Base-by-base conservation (phyloP, 1,284 basidiomycete genomes). In the Rhodotorula sp. region DNA sequence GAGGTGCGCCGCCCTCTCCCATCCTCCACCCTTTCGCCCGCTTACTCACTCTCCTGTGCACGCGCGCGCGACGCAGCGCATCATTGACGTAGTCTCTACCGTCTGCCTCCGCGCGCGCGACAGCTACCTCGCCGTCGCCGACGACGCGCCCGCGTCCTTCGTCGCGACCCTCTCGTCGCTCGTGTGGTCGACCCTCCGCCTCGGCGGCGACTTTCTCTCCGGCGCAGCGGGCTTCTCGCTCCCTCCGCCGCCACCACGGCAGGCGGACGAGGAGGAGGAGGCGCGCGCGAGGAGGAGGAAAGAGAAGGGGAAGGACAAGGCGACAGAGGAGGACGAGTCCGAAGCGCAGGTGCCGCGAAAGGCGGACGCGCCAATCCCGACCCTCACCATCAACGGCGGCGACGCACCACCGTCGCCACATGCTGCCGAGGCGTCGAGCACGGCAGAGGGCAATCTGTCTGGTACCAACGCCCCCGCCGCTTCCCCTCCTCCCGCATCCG, bases 71-170 rank as follows among this genome's bases (percentile, higher is more conserved):
- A 7, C 14, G 34, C 58, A 72, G 70, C 52, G 71, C 23, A 70
- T 76, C 55, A 68, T 74, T 44, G 66, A 67, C 14, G 70, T 76
- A 34, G 68, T 74, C 21, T 19, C 55, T 2, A 58, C 64, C 3
- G 65, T 72, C 25, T 67, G 66, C 41, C 9, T 34, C 21, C 48
- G 56, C 17, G 44, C 70, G 1, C 62, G 68, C 8, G 67, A 72
- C 56, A 25, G 52, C 13, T 78, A 78, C 61, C 41, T 73, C 34
- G 50, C 70, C n/a, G 53, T 76, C n/a, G 55, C 61, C 42, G 77
- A 79, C 66, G 78, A 79, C 55, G 23, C 71, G 2, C 73, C 78
- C 0, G 64, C 74, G 2, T 66, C 78, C 7, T 67, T 78, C 53
- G 73, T 70, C 57, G 71, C 75, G 3, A 71, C 68, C 17, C 53